Base-by-base conservation (phyloP, 257 asterid genomes). In the Prunella vulgaris region DNA sequence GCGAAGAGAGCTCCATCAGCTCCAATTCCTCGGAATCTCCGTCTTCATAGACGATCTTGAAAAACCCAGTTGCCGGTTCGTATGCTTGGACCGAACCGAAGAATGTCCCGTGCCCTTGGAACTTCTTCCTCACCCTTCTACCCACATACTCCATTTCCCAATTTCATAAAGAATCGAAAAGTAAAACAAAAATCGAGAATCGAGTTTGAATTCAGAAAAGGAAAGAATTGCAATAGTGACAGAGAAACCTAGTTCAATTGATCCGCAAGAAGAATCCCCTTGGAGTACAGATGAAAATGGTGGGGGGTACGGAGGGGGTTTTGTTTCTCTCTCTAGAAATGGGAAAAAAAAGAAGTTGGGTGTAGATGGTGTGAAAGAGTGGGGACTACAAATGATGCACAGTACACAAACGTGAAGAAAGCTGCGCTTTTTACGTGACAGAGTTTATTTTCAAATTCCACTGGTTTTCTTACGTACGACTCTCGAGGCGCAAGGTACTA, bases 21-120 rank as follows among this genome's bases (percentile, higher is more conserved):
- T 78, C 88, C 83, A 92, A 58, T 20, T 82, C 85, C 84, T 87
- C 95, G 74, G 86, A 78, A 84, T 80, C 86, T 3, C 96, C 96
- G 81, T 68, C 82, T 51, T 87, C 96, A 61, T 87, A 92, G 38
- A 76, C 85, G 89, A 92, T 81, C 82, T 73, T 75, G 57, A 80
- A 87, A 32, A 76, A 35, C 1, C 90, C 87, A 24, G 80, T 82
- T 5, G 64, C 60, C 56, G 86, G 73, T 20, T 89, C 90, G 74
- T 80, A 84, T 2, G 85, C 74, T 67, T 82, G 73, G 59, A 92
- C 90, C 44, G 73, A 67, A 30, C 96, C 97, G 20, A 28, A 73
- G 25, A 75, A 67, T 25, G 81, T 24, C 13, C 86, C 95, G 56
- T 68, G 58, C 63, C 88, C 90, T 77, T 58, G 21, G 60, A 84